Evolutionary conservation across 2,329 filamentous ascomycete genomes (phyloP).

Genomic region (Plenodomus tracheiphilus): DNA sequence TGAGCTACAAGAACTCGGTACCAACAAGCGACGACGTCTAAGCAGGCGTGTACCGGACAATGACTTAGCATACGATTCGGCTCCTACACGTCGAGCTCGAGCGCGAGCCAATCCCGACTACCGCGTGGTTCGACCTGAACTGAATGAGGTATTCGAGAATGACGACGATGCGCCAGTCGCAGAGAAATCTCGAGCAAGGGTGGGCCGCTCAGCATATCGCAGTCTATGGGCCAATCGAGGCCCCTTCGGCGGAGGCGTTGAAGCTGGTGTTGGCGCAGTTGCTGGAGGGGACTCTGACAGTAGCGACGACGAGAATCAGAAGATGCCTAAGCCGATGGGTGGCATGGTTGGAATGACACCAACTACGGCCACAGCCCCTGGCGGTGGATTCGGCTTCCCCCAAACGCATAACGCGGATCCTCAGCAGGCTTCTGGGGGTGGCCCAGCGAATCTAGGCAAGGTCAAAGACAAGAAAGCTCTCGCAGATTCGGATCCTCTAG

Average conservation of each 20-base stretch:
- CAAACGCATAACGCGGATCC: conserved; percentile 63
- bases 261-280: conserved; percentile 73
- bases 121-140: conserved; percentile 77
- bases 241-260: conserved; percentile 86
- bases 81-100: conserved; percentile 65
- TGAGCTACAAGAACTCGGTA: conserved; percentile 60
- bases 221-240: conserved; percentile 87
- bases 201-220: conserved; percentile 64
- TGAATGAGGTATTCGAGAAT: conserved; percentile 72
- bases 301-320: conserved; percentile 87
- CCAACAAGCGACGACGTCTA: conserved; percentile 49
- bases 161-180: conserved; percentile 71
- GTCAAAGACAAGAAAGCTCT: conserved; percentile 90
- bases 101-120: conserved; percentile 71
- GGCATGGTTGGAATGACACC: conserved; percentile 69
- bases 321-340: conserved; percentile 56
- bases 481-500: conserved; percentile 91
- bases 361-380: conserved; percentile 54
- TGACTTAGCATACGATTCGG: conserved; percentile 58
- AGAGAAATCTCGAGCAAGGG: conserved; percentile 65
- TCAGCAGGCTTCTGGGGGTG: conserved; percentile 59
- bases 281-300: conserved; percentile 90
- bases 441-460: conserved; percentile 84
- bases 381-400: conserved; percentile 54
- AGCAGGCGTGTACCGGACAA: conserved; percentile 41